phyloP scores from a whole-genome alignment of 495 filamentous ascomycete genomes.

The Penicillium longicatenatum region DNA sequence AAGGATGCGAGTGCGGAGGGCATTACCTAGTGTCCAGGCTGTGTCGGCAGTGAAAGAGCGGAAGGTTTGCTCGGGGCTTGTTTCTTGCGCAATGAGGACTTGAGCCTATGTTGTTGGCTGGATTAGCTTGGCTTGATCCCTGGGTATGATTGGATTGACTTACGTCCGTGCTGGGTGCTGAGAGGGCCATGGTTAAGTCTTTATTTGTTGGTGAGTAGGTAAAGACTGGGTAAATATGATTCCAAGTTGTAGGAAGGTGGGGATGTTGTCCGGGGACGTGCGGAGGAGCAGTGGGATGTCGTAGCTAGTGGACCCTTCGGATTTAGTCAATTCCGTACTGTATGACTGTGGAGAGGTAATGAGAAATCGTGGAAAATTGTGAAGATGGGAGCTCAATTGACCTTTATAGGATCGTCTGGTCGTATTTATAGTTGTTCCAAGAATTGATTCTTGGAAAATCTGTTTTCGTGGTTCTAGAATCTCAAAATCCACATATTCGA shows the following conservation, averaged over 20 bases:
- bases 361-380: not conserved
- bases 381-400: not conserved
- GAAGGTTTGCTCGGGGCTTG: constrained; percentile 53
- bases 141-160: constrained; percentile 6
- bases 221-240: not conserved
- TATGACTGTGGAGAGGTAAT: not conserved
- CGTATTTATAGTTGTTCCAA: not conserved
- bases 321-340: not conserved
- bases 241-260: not conserved
- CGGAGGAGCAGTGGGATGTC: not conserved
- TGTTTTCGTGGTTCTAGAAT: not conserved
- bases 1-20: constrained; percentile 62
- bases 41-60: constrained; percentile 63
- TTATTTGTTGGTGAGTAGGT: no score
- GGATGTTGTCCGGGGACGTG: not conserved
- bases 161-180: constrained; percentile 42
- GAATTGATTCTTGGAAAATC: not conserved
- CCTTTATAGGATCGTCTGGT: not conserved
- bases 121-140: constrained; percentile 6
- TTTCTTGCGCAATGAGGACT: constrained; percentile 53
- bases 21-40: constrained; percentile 66
- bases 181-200: constrained; percentile 34
- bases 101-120: constrained; percentile 36
- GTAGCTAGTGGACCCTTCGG: not conserved
- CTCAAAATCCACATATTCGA: not conserved